A percentile compares a stretch with the other conserved stretches of the same genome.
phyloP scores from a whole-genome alignment of 805 yeast genomes.

The Saturnispora diversa region DNA sequence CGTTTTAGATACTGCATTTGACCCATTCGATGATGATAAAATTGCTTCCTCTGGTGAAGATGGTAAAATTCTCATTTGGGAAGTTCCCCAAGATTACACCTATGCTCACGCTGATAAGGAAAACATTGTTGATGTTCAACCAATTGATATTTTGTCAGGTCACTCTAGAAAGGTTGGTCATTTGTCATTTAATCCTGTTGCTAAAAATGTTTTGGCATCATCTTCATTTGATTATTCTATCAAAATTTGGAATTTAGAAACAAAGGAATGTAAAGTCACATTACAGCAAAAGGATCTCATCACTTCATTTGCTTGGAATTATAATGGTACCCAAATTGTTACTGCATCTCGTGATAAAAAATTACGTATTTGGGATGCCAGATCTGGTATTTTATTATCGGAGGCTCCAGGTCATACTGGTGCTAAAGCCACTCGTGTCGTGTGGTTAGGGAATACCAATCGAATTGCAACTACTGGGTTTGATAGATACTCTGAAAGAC shows the following conservation, averaged over 20 bases:
- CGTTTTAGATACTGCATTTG: slow-evolving; percentile 91
- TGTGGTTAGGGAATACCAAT: slow-evolving; percentile 84
- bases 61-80: slow-evolving; percentile 78
- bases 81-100: slow-evolving; percentile 74
- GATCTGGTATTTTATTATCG: slow-evolving; percentile 61
- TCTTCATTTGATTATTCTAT: slow-evolving; percentile 86
- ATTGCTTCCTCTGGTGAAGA: slow-evolving; percentile 77
- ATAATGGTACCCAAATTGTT: slow-evolving; percentile 79
- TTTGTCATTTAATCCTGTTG: slow-evolving; percentile 82
- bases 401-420: slow-evolving; percentile 91
- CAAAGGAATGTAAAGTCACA: slow-evolving; percentile 62
- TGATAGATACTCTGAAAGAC: slow-evolving; percentile 87
- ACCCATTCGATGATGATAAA: slow-evolving; percentile 75
- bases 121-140: slow-evolving; percentile 58
- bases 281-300: slow-evolving; percentile 84
- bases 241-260: slow-evolving; percentile 81
- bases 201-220: slow-evolving; percentile 78
- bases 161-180: slow-evolving; percentile 94
- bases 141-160: slow-evolving; percentile 66
- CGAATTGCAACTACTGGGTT: slow-evolving; percentile 92
- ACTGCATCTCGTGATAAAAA: slow-evolving; percentile 88
- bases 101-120: slow-evolving; percentile 49
- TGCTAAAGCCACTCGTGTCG: slow-evolving; percentile 81
- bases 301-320: slow-evolving; percentile 87
- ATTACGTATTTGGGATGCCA: slow-evolving; percentile 85